Evolutionary conservation across 139 green algal genomes (phyloP), one percentile per base, ranked within the genome.

Genomic region (Monoraphidium neglectum): DNA sequence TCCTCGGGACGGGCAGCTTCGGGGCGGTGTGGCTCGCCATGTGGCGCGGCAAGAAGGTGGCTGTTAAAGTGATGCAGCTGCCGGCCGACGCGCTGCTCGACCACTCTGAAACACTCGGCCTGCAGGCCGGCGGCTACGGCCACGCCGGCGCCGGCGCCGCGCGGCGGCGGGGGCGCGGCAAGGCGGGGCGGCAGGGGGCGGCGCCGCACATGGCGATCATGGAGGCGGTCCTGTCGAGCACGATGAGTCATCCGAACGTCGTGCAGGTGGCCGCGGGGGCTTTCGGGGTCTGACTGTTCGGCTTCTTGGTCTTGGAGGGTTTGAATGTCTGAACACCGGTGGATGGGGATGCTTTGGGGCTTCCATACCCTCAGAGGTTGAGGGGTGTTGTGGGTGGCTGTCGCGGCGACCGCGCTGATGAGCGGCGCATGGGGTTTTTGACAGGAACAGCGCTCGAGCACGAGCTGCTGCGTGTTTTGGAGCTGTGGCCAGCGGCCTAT

Each of bases 51-150:
- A 77, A 70, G 56, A 38, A 40, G 4, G 72, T 77, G 13, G 72
- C 72, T 12, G 72, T 77, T 3, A 77, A 77, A 59, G 43, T 77
- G 5, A 77, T 77, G 72, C 72, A 77, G 28, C 60, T 77, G 28
- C 72, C 59, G 2, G 59, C 59, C 15, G 63, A 53, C 49, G 72
- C 72, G 21, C 40, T 77, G 59, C 13, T 78, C 12, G 57, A 30
- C 37, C n/a, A n/a, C n/a, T n/a, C n/a, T n/a, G 26, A 30, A 6
- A 5, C 62, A 8, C 37, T 57, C 16, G 33, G 10, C n/a, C 60
- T 53, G 46, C 18, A 32, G 46, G 23, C 24, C 24, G n/a, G 43
- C 28, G 24, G 23, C 23, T 32, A 23, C 16, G 24, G 28, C 68
- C 63, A 53, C 46, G 47, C n/a, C 18, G 59, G 53, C 51, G 35